Evolutionary conservation across 2,329 filamentous ascomycete genomes (phyloP), one percentile per base, ranked within the genome.

Genomic region (Ilyonectria mors-panacis): DNA sequence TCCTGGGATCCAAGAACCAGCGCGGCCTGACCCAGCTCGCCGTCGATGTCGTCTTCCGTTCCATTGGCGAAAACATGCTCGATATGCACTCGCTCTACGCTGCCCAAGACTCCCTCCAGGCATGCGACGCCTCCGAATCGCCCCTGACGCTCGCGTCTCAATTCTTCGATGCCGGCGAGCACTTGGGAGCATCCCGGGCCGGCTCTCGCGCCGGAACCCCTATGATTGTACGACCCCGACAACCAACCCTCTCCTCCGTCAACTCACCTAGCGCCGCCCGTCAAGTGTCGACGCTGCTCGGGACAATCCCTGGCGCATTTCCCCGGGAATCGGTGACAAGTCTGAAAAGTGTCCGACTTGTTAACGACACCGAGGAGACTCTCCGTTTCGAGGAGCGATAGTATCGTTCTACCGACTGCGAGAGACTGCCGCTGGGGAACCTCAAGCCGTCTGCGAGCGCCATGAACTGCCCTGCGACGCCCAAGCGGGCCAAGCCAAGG

Each of bases 1-100:
- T 98, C 67, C 88, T 99, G 17, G 96, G 96, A 62, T 97, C 94
- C 13, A 92, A 91, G 73, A 89, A 88, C 23, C 93, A 98, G 80
- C 92, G 95, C 71, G 96, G 96, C 69, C 84, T 99, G 60, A 97
- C 94, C 0, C 96, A 99, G 80, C 91, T 99, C 76, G 89, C 94
- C 0, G 91, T 99, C 61, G 95, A 98, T 77, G 88, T 97, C 45
- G 87, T 98, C 56, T 99, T 97, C 82, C 91, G 92, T 69, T 95
- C 93, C 50, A 89, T 97, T 57, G 90, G 89, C 65, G 83, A 88
- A 19, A 92, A 91, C 66, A 89, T 97, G 61, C 89, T 93, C 71
- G 89, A 93, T 58, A 82, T 86, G 26, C 83, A 83, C 26, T 82
- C 85, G 4, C 87, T 88, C 15, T 86, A 89, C 2, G 82, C 88